Percentiles rank a stretch among this genome's conserved stretches.
These are phyloP conservation scores for Aspergillus sp. DNA, from an alignment of 2,329 filamentous ascomycete genomes.

Conservation along the genomic window DNA sequence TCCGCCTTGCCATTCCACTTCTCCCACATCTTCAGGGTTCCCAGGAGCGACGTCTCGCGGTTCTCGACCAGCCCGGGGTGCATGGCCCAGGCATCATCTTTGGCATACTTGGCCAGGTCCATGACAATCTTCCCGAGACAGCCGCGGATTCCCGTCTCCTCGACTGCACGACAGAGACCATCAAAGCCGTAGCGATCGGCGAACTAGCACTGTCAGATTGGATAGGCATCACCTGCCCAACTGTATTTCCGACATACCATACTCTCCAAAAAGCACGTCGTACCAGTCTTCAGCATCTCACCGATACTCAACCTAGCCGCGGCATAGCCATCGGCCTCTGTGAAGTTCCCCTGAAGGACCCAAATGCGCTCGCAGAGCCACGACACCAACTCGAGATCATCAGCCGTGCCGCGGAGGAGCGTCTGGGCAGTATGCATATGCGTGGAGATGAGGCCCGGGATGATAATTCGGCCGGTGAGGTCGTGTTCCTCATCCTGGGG, in stretches of 20 bases:
- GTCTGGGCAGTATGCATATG: constrained; percentile 43
- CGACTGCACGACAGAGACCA: constrained; percentile 34
- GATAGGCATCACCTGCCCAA: constrained; percentile 4
- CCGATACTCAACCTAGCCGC: constrained; percentile 41
- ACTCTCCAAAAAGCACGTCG: constrained; percentile 45
- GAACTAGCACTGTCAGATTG: constrained; percentile 24
- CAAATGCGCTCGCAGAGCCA: constrained; percentile 46
- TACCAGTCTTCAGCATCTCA: constrained; percentile 43
- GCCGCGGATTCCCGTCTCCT: constrained; percentile 37
- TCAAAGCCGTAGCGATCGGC: constrained; percentile 41
- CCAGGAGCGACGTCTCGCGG: constrained; percentile 31
- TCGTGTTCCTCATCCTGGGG: constrained; percentile 22
- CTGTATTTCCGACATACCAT: constrained; percentile 28
- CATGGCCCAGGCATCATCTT: constrained; percentile 36
- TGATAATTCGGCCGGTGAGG: constrained; percentile 36
- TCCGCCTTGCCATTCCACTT: constrained; percentile 28
- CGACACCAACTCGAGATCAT: constrained; percentile 41
- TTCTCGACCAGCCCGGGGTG: constrained; percentile 35
- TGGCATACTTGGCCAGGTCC: constrained; percentile 35
- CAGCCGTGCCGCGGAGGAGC: constrained; percentile 40
- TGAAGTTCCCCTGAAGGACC: constrained; percentile 39
- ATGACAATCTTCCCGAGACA: constrained; percentile 39
- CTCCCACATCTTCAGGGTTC: constrained; percentile 29
- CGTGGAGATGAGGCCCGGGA: constrained; percentile 43
- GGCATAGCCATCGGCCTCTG: constrained; percentile 39